phyloP scores from a whole-genome alignment of 148 eudicot species.

The Selenicereus undatus region DNA sequence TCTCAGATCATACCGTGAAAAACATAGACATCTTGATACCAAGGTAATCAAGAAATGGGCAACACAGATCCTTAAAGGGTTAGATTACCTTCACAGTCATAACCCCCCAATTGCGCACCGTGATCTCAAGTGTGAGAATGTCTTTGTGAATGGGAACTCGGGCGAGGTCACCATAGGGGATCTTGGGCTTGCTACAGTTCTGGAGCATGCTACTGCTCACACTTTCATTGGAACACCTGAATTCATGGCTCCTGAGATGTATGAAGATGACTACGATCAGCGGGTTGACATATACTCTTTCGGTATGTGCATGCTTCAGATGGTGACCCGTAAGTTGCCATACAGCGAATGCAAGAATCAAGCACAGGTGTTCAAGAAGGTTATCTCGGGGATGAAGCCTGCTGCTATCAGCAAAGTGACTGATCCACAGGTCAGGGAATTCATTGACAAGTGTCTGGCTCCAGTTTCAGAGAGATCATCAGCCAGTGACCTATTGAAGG shows the following conservation, averaged over 20 bases:
- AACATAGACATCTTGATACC: conserved; percentile 25
- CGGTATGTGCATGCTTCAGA: conserved; percentile 36
- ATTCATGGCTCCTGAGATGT: conserved; percentile 36
- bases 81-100: conserved; percentile 34
- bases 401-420: conserved; percentile 6
- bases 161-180: conserved; percentile 37
- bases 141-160: conserved; percentile 34
- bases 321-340: conserved; percentile 31
- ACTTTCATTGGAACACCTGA: conserved; percentile 27
- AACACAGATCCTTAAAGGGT: conserved; percentile 31
- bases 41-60: conserved; percentile 38
- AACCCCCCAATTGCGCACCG: conserved; percentile 33
- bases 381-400: conserved; percentile 12
- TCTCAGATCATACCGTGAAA: conserved; percentile 15
- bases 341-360: conserved; percentile 28
- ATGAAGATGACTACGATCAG: conserved; percentile 28
- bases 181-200: conserved; percentile 29
- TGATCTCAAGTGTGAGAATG: conserved; percentile 40
- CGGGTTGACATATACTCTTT: conserved; percentile 32
- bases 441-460: conserved; percentile 17
- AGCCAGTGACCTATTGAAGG: conserved; percentile 11
- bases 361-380: conserved; percentile 29
- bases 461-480: conserved; percentile 14
- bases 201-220: conserved; percentile 22
- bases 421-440: conserved; percentile 7